Conservation (phyloP, 176 grass and related monocot genomes). For the Alopecurus myosuroides region DNA sequence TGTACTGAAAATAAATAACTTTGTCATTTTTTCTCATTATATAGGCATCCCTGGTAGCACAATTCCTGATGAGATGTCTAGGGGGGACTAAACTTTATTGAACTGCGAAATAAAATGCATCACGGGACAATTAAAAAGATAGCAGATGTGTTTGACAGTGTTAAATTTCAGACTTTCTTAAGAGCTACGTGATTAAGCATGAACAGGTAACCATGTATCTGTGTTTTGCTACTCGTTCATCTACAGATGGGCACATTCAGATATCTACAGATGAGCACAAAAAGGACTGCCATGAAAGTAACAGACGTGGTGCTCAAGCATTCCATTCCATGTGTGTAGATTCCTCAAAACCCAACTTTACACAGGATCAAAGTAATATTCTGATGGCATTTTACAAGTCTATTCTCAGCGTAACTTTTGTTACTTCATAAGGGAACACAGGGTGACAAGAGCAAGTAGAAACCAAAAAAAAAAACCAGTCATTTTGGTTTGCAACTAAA, state of each 20-base stretch:
- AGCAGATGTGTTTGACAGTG: not conserved
- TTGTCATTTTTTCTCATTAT: not conserved
- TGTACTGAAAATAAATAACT: not conserved
- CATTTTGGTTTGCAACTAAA: too few relatives aligned
- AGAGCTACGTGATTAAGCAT: too few relatives aligned
- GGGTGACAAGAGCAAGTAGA: too few relatives aligned
- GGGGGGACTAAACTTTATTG: not conserved
- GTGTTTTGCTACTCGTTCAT: too few relatives aligned
- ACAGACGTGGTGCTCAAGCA: constrained; percentile 30
- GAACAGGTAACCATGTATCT: too few relatives aligned
- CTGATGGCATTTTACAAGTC: too few relatives aligned
- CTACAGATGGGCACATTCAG: constrained; percentile 18
- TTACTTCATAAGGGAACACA: too few relatives aligned
- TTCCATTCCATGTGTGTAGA: constrained; percentile 11
- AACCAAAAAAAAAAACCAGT: too few relatives aligned
- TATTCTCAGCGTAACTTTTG: too few relatives aligned
- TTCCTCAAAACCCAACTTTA: constrained; percentile 13
- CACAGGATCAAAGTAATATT: too few relatives aligned
- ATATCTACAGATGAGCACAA: constrained; percentile 26
- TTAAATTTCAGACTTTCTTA: too few relatives aligned
- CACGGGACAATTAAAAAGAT: not conserved
- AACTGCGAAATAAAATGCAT: not conserved
- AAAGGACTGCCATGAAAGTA: not conserved
- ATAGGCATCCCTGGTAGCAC: not conserved
- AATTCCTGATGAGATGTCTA: not conserved